Evolutionary conservation across 345 rosid genomes (phyloP), one percentile per base, ranked within the genome.

Genomic region (Salix caprea): DNA sequence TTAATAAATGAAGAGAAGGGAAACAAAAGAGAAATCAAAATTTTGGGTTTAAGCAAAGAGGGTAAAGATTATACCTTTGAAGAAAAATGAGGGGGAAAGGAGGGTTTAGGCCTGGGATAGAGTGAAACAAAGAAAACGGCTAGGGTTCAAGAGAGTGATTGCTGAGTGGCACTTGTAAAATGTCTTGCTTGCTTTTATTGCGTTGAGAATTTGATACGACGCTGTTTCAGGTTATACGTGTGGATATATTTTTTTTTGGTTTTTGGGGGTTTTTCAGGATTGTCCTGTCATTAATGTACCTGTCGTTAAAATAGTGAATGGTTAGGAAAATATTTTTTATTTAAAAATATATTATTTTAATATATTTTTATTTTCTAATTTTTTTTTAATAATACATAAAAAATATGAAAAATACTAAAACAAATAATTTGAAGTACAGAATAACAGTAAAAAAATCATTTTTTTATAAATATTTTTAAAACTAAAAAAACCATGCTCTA

Each of bases 101-200:
- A 0, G 21, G 18, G 9, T 11, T 70, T 23, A 7, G 70, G 18
- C 4, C 2, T 37, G 24, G 70, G 64, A 24, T 23, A 52, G 50
- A 9, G 36, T 7, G 56, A 32, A 61, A 30, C 12, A 2, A 23
- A 9, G 23, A 74, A 42, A 72, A 73, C 83, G 80, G 85, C 88
- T 81, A 81, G 88, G 88, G 86, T 74, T 83, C 81, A 83, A 76
- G 78, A 37, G 44, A 36, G 36, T 18, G 30, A 14, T 0, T 6
- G 56, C 23, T 1, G 9, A 10, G 10, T 2, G 7, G 28, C 18
- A 1, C n/a, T 1, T 12, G 10, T 2, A 12, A 21, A 69, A 19
- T 42, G 69, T 76, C 23, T 76, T 61, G 34, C 11, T 21, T 44
- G 11, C 2, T 1, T 1, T 69, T 66, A 50, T 66, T 69, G 69